Evolutionary conservation across 371 early-diverging fungal genomes (phyloP).

Genomic region (Mucor piriformis): DNA sequence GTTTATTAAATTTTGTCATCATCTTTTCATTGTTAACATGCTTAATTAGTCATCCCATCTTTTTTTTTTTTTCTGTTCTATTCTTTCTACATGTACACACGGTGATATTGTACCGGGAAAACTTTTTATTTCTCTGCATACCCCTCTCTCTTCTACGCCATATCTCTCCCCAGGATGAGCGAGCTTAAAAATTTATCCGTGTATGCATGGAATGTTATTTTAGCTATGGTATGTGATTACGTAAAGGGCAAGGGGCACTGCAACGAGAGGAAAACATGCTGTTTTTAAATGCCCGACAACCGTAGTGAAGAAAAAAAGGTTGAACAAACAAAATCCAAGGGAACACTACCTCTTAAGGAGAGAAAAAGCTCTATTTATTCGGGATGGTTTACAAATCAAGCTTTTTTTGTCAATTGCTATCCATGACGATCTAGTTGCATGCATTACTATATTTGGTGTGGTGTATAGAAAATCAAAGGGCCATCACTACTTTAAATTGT

Average conservation of each 20-base stretch:
- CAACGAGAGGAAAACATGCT: background rate
- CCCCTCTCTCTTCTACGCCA: background rate
- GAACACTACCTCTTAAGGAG: background rate
- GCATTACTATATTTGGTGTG: background rate
- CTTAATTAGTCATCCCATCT: slow-evolving; percentile 3
- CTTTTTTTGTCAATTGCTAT: background rate
- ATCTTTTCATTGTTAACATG: slow-evolving; percentile 2
- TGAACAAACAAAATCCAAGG: background rate
- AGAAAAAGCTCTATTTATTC: background rate
- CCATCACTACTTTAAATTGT: background rate
- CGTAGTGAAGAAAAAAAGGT: background rate
- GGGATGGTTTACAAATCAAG: background rate
- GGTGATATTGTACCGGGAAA: too few species aligned
- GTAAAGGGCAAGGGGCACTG: background rate
- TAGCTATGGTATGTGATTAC: background rate
- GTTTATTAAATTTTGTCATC: slow-evolving; percentile 11
- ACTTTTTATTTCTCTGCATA: background rate
- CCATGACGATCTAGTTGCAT: background rate
- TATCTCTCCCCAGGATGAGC: background rate
- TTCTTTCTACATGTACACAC: too few species aligned
- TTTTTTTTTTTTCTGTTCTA: background rate
- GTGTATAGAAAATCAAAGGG: background rate
- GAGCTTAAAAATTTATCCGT: background rate
- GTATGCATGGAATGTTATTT: background rate
- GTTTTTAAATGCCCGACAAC: background rate